phyloP scores from a whole-genome alignment of 2,329 filamentous ascomycete species.

The Pseudogymnoascus sp. region DNA sequence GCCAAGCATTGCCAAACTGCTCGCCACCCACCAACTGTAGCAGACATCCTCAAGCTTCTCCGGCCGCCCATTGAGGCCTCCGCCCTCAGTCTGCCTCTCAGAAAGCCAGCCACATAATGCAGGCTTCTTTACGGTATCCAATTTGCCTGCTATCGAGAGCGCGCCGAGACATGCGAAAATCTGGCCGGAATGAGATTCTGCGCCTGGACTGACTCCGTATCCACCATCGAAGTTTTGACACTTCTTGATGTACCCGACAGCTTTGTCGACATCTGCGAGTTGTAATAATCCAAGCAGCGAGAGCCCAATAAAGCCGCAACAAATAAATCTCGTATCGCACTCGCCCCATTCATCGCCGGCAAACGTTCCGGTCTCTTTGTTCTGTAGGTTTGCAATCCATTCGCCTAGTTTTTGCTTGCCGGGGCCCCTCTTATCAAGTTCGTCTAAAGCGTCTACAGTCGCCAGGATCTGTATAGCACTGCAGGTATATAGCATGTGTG shows the following conservation, averaged over 20 bases:
- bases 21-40: conserved; percentile 98
- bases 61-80: conserved; percentile 86
- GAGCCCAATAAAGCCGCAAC: conserved; percentile 80
- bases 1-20: conserved; percentile 82
- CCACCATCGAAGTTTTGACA: conserved; percentile 94
- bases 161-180: conserved; percentile 92
- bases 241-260: conserved; percentile 68
- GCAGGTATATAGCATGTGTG: conserved; percentile 93
- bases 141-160: conserved; percentile 70
- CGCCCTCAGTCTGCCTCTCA: conserved; percentile 79
- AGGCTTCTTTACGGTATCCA: conserved; percentile 77
- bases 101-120: conserved; percentile 84
- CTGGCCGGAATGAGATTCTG: conserved; percentile 91
- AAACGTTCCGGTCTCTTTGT: conserved; percentile 76
- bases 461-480: conserved; percentile 91
- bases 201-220: conserved; percentile 81
- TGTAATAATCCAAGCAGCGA: conserved; percentile 71
- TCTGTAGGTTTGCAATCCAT: conserved; percentile 80
- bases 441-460: conserved; percentile 75
- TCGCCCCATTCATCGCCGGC: conserved; percentile 95
- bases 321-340: conserved; percentile 89
- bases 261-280: conserved; percentile 71
- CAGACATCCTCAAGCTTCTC: conserved; percentile 96
- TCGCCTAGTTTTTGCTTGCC: conserved; percentile 55
- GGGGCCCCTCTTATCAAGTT: conserved; percentile 65